Evolutionary conservation across 2,329 filamentous ascomycete species (phyloP), one percentile per base, ranked within the genome.

Genomic region (Cytospora piceicola): DNA sequence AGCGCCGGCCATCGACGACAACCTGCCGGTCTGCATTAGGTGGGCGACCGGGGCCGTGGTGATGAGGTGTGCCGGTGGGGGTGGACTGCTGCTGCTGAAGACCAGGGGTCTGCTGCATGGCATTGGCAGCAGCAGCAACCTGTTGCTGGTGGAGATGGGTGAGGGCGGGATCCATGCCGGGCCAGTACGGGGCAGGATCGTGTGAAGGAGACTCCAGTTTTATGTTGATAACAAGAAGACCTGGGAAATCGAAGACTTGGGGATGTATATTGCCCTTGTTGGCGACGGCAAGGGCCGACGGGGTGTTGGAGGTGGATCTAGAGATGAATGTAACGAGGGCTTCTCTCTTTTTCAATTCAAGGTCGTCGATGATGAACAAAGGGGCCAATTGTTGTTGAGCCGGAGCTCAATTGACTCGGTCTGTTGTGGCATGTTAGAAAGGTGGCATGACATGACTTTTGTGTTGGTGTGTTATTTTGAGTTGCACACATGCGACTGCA

Each of bases 1-100:
- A 68, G 46, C 67, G 67, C 24, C 65, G 67, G 1, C 57, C 65
- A 22, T 68, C 67, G 30, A 68, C 15, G n/a, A 67, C 27, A 17
- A 68, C 32, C 49, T 68, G 67, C 24, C 61, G 65, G 32, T 68
- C 64, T 0, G 55, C 57, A 20, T 66, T 68, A 20, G 63, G 66
- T 27, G 66, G 66, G 14, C 66, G 66, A 15, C 66, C 66, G 34
- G 66, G 63, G 2, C 66, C 66, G 14, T 24, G 39, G 34, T 61
- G 59, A 30, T 65, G 58, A 14, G 55, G 34, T 17, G 66, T 57
- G n/a, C 46, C 46, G 4, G 51, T 46, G 22, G 58, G 20, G 8
- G 57, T 27, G 20, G 51, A 24, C 58, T 60, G 63, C 36, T 65
- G 63, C 46, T 67, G 65, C 61, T 60, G 58, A 14, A 58, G 58